These are phyloP conservation scores for Pseudocohnilembus persalinus DNA, from an alignment of 169 alveolate genomes.

Conservation along the genomic window DNA sequence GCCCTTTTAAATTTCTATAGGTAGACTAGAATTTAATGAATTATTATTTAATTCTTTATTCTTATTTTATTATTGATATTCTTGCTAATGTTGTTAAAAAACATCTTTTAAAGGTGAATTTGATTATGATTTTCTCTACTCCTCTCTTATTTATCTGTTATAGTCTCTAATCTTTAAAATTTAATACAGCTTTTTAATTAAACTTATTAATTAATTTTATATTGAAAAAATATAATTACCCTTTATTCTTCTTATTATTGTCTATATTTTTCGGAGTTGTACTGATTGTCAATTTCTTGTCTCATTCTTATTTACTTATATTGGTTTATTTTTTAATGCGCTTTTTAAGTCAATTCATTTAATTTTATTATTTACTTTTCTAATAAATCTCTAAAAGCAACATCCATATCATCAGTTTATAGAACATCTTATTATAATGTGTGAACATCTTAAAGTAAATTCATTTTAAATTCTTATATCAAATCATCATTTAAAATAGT, in stretches of 20 bases:
- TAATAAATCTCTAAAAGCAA: not conserved
- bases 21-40: too few species aligned
- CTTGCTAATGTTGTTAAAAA: too few species aligned
- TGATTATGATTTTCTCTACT: not conserved
- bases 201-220: too few species aligned
- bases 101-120: too few species aligned
- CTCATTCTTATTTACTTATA: not conserved
- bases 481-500: not conserved
- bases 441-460: not conserved
- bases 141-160: not conserved
- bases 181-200: too few species aligned
- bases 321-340: not conserved
- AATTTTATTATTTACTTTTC: not conserved
- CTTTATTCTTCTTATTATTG: not conserved
- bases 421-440: not conserved
- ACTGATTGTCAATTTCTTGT: not conserved
- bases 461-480: not conserved
- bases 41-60: too few species aligned
- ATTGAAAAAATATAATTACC: not conserved
- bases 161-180: too few species aligned
- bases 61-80: too few species aligned
- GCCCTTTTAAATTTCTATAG: too few species aligned
- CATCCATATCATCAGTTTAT: not conserved
- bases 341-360: not conserved
- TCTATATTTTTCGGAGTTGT: too few species aligned